Conservation (phyloP, 257 asterid genomes). For the Lavandula angustifolia region DNA sequence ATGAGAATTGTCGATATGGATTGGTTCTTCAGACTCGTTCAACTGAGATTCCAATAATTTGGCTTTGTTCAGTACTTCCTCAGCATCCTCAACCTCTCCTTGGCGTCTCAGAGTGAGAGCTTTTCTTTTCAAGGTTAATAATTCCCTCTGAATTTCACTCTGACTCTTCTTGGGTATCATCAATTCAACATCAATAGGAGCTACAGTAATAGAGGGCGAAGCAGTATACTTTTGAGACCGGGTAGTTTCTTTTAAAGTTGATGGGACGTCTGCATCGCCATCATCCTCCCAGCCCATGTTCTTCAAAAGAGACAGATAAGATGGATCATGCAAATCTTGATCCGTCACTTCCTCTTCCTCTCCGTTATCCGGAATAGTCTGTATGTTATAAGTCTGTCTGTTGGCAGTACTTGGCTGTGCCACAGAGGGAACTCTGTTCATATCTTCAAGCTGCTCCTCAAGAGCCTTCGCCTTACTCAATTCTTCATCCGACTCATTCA, state of each 20-base stretch:
- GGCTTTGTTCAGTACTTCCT: slow-evolving; percentile 70
- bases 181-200: slow-evolving; percentile 27
- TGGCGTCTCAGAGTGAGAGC: slow-evolving; percentile 77
- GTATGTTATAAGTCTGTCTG: slow-evolving; percentile 31
- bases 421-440: slow-evolving; percentile 53
- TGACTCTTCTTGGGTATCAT: slow-evolving; percentile 53
- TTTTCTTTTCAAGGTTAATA: slow-evolving; percentile 76
- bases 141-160: slow-evolving; percentile 82
- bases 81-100: slow-evolving; percentile 79
- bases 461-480: slow-evolving; percentile 77
- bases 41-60: slow-evolving; percentile 60
- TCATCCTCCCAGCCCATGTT: slow-evolving; percentile 92
- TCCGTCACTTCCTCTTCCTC: slow-evolving; percentile 72
- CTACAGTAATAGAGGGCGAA: slow-evolving; percentile 34
- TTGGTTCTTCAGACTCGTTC: slow-evolving; percentile 58
- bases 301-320: slow-evolving; percentile 75
- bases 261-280: slow-evolving; percentile 34
- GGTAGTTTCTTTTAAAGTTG: slow-evolving; percentile 36
- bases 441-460: slow-evolving; percentile 85
- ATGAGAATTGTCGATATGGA: slow-evolving; percentile 33
- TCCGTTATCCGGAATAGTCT: slow-evolving; percentile 44
- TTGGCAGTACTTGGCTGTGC: slow-evolving; percentile 36
- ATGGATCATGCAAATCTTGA: slow-evolving; percentile 83
- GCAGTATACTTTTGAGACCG: slow-evolving; percentile 27
- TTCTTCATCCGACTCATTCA: slow-evolving; percentile 84